These are phyloP conservation scores for Neopestalotiopsis clavispora DNA, from an alignment of 2,329 filamentous ascomycete species.

Conservation along the genomic window DNA sequence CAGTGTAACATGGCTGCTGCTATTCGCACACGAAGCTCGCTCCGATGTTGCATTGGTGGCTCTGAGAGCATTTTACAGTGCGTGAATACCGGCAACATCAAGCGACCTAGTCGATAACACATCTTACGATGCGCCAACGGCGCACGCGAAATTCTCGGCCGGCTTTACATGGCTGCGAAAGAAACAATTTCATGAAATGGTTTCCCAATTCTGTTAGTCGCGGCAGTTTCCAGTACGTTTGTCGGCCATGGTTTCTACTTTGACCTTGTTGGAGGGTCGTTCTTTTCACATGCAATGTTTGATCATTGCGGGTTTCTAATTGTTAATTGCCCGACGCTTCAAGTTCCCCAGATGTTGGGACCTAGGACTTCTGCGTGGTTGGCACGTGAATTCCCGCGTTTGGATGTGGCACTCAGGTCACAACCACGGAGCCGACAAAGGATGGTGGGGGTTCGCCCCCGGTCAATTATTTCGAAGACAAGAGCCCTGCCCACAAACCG, in stretches of 20 bases:
- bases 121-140: slow-evolving; percentile 11
- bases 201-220: background rate
- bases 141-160: background rate
- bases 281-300: background rate
- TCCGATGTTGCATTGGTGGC: slow-evolving; percentile 17
- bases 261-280: background rate
- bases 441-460: slow-evolving; percentile 11
- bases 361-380: background rate
- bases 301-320: background rate
- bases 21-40: slow-evolving; percentile 10
- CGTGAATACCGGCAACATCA: slow-evolving; percentile 9
- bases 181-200: background rate
- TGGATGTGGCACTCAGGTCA: background rate
- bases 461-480: background rate
- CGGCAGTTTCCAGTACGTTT: background rate
- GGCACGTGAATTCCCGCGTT: slow-evolving; percentile 13
- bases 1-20: slow-evolving; percentile 6
- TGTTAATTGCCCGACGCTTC: background rate
- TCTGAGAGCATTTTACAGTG: background rate
- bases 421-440: slow-evolving; percentile 1
- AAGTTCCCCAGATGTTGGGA: background rate
- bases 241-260: background rate
- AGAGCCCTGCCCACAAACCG: background rate
- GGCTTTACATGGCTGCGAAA: background rate
- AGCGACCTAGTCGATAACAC: slow-evolving; percentile 8